Conservation (phyloP, 2,329 filamentous ascomycete genomes). For the Raffaelea deltoideospora region DNA sequence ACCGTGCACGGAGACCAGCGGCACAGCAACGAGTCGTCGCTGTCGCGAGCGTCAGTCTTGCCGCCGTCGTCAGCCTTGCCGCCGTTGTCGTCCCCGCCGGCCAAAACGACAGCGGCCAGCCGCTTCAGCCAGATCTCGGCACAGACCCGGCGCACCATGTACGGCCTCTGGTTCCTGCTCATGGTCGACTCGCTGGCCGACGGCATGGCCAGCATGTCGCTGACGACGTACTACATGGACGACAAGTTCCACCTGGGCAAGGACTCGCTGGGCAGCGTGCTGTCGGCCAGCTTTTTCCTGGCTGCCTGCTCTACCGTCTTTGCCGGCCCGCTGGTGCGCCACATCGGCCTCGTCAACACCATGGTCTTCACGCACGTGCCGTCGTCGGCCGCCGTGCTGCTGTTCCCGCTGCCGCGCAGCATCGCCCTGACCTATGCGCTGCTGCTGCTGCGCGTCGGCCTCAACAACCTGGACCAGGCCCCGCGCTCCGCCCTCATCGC, state of each 20-base stretch:
- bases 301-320: constrained; percentile 38
- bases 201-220: constrained; percentile 44
- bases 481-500: constrained; percentile 52
- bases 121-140: constrained; percentile 40
- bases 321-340: constrained; percentile 39
- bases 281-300: constrained; percentile 37
- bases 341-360: constrained; percentile 47
- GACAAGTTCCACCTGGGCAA: constrained; percentile 39
- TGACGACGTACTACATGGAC: constrained; percentile 45
- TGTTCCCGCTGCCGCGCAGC: constrained; percentile 40
- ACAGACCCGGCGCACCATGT: constrained; percentile 42
- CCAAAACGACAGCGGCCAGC: constrained; percentile 9
- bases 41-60: neutral
- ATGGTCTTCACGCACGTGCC: constrained; percentile 50
- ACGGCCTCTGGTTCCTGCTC: constrained; percentile 49
- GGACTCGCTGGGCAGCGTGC: constrained; percentile 43
- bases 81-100: constrained; percentile 8
- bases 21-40: too few species aligned
- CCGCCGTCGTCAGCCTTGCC: neutral
- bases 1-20: too few species aligned
- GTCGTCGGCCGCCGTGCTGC: constrained; percentile 42
- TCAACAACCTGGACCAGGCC: constrained; percentile 58
- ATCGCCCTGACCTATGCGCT: constrained; percentile 37
- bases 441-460: constrained; percentile 41
- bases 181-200: constrained; percentile 50